These are phyloP conservation scores for Coniosporium tulheliwenetii DNA, from an alignment of 2,329 filamentous ascomycete species.

Conservation along the genomic window DNA sequence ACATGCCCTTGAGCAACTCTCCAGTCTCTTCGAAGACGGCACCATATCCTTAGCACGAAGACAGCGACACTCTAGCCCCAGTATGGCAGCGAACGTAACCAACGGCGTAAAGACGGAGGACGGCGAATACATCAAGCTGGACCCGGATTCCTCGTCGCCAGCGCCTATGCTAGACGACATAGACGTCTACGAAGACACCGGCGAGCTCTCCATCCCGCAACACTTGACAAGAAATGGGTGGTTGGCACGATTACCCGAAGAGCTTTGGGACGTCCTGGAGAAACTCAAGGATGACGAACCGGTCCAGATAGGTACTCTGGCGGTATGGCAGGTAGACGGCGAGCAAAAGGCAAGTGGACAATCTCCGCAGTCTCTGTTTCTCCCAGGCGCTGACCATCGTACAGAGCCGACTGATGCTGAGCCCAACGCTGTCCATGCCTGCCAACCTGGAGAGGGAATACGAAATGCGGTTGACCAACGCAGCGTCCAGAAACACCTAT, in stretches of 20 bases:
- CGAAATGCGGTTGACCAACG: slow-evolving; percentile 54
- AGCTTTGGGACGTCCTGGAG: slow-evolving; percentile 19
- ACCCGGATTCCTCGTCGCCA: slow-evolving; percentile 11
- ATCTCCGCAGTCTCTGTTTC: too few species aligned
- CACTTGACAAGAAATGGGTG: slow-evolving; percentile 9
- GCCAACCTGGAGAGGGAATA: slow-evolving; percentile 49
- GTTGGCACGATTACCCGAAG: slow-evolving; percentile 22
- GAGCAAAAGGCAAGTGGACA: background rate
- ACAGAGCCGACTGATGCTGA: too few species aligned
- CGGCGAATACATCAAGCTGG: slow-evolving; percentile 17
- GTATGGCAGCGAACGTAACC: slow-evolving; percentile 1
- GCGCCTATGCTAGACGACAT: slow-evolving; percentile 19
- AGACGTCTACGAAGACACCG: slow-evolving; percentile 27
- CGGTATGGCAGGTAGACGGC: slow-evolving; percentile 1
- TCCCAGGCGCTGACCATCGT: too few species aligned
- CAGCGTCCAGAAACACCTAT: slow-evolving; percentile 67
- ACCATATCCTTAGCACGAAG: too few species aligned
- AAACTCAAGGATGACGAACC: slow-evolving; percentile 20
- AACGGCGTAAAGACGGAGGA: slow-evolving; percentile 24
- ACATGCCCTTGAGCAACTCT: too few species aligned
- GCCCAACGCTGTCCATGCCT: too few species aligned
- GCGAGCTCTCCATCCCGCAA: slow-evolving; percentile 21
- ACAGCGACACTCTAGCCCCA: background rate
- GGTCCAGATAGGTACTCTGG: slow-evolving; percentile 21
- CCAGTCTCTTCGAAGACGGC: too few species aligned